Percentiles rank a stretch among this genome's conserved stretches.
Evolutionary conservation across 2,329 filamentous ascomycete genomes (phyloP).

Genomic region (Ambrosiella cleistominuta): DNA sequence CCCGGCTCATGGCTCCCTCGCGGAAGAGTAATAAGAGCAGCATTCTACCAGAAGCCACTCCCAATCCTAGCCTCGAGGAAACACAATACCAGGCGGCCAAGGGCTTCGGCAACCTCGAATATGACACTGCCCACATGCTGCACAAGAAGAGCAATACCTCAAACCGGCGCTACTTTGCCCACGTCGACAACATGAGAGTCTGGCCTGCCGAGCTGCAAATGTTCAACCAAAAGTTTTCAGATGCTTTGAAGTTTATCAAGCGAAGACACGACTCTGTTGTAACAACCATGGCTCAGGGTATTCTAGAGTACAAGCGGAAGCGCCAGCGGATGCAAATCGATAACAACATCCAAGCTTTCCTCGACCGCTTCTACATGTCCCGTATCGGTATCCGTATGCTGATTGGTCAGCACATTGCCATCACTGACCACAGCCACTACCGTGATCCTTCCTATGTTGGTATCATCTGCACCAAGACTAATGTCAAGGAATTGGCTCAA

Average conservation of each 20-base stretch:
- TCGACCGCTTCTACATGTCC: conserved; percentile 99
- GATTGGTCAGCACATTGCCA: conserved; percentile 92
- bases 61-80: conserved; percentile 74
- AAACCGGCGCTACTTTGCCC: conserved; percentile 68
- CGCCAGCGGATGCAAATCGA: conserved; percentile 97
- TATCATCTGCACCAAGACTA: conserved; percentile 98
- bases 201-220: conserved; percentile 91
- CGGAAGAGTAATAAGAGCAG: conserved; percentile 38
- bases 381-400: conserved; percentile 98
- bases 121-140: conserved; percentile 29
- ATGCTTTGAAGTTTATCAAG: conserved; percentile 86
- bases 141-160: conserved; percentile 31
- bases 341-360: conserved; percentile 88
- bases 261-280: conserved; percentile 90
- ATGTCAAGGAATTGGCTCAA: conserved; percentile 82
- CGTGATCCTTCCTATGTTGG: conserved; percentile 89
- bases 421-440: conserved; percentile 82
- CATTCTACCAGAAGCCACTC: conserved; percentile 64
- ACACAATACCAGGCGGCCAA: conserved; percentile 56
- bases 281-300: conserved; percentile 93
- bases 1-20: conserved; percentile 55
- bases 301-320: conserved; percentile 93
- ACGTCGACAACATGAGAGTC: conserved; percentile 78
- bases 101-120: conserved; percentile 28
- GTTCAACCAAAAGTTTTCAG: conserved; percentile 82